Percentiles rank a stretch among this genome's conserved stretches.
phyloP scores from a whole-genome alignment of 768 basidiomycete genomes.

The Naganishia randhawae region DNA sequence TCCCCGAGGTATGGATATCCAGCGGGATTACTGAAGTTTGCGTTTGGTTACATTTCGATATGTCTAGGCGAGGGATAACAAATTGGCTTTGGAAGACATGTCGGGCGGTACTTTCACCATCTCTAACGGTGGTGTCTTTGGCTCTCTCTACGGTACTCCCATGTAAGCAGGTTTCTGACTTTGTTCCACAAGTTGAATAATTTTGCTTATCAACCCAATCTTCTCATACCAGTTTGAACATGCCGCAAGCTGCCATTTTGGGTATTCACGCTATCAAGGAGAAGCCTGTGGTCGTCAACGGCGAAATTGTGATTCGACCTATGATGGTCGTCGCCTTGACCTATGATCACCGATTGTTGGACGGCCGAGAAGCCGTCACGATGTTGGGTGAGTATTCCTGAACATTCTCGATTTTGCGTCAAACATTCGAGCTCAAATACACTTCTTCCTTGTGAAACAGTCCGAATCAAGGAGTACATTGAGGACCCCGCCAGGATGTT shows the following conservation, averaged over 20 bases:
- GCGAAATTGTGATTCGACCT: slow-evolving; percentile 91
- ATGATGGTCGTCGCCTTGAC: slow-evolving; percentile 74
- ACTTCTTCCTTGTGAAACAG: slow-evolving; percentile 51
- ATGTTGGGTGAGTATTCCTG: slow-evolving; percentile 74
- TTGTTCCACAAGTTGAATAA: no score
- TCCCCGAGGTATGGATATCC: no score
- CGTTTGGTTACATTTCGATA: background rate
- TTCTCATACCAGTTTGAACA: slow-evolving; percentile 15
- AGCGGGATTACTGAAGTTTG: background rate
- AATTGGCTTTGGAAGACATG: slow-evolving; percentile 97
- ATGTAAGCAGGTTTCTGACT: no score
- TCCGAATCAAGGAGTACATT: slow-evolving; percentile 86
- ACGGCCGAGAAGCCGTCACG: slow-evolving; percentile 91
- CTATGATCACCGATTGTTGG: slow-evolving; percentile 91
- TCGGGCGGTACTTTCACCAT: slow-evolving; percentile 98
- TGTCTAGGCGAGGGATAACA: slow-evolving; percentile 74
- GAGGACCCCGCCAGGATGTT: slow-evolving; percentile 90
- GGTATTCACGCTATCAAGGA: slow-evolving; percentile 98
- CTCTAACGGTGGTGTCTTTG: slow-evolving; percentile 98
- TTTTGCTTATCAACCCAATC: background rate
- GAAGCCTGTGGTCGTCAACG: slow-evolving; percentile 80
- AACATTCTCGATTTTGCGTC: background rate
- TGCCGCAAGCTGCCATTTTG: slow-evolving; percentile 66
- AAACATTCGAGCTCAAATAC: slow-evolving; percentile 17
- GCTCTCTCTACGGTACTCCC: slow-evolving; percentile 93